These are phyloP conservation scores for Apiospora saccharicola DNA, from an alignment of 2,329 filamentous ascomycete genomes.

Conservation along the genomic window DNA sequence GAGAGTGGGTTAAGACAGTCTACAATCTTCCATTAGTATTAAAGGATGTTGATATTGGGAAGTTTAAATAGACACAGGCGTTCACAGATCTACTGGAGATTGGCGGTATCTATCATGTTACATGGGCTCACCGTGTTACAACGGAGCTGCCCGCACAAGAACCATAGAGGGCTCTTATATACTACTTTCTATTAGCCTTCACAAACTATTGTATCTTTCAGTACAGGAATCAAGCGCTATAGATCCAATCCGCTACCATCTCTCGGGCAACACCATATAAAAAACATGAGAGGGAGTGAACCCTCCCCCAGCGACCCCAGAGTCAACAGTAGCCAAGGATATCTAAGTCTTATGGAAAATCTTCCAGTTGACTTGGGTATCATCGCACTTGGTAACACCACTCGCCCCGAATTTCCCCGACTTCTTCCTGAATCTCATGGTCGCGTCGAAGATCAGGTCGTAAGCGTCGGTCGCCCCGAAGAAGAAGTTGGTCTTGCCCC, in stretches of 20 bases:
- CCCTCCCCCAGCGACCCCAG: background rate
- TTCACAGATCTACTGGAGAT: background rate
- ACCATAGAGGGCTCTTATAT: background rate
- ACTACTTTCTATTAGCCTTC: background rate
- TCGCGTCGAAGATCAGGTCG: background rate
- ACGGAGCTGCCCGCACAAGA: background rate
- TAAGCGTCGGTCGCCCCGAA: background rate
- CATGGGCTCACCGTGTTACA: background rate
- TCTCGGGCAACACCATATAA: background rate
- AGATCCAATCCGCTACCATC: background rate
- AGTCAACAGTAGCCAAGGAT: background rate
- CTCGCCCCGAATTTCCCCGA: background rate
- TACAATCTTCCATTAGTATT: background rate
- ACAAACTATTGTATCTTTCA: background rate
- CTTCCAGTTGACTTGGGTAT: background rate
- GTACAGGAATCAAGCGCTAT: too few relatives aligned
- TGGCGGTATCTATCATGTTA: background rate
- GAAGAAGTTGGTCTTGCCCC: background rate
- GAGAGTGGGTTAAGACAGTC: background rate
- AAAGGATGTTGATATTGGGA: too few relatives aligned
- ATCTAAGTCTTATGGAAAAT: background rate
- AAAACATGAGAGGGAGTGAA: background rate
- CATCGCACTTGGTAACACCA: background rate
- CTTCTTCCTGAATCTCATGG: background rate
- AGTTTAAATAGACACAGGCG: background rate